Evolutionary conservation across 495 filamentous ascomycete genomes (phyloP), one percentile per base, ranked within the genome.

Genomic region (Xylaria scruposa): DNA sequence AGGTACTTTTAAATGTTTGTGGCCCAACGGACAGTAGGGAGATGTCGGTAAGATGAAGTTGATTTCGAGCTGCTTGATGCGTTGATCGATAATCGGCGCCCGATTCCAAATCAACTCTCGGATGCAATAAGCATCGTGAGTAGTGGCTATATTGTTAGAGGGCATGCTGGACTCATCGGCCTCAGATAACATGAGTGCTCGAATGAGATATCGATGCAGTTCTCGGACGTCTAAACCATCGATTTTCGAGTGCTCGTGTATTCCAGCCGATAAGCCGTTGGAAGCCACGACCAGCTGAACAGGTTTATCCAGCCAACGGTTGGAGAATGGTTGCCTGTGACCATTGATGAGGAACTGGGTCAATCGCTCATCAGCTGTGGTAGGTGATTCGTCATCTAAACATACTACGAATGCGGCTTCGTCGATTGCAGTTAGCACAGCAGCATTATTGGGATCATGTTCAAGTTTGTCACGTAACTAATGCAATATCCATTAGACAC

Each of bases 231-330:
- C 61, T 8, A 64, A 4, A 0, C 71, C 81, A 63, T 84, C 82
- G 7, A 83, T 33, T 40, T 74, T 74, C 0, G 74, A 65, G 51
- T 84, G 81, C 44, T 84, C 82, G 33, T 74, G 68, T 9, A 80
- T 49, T 4, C 71, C 54, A 10, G 72, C 82, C 0, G 81, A 83
- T 0, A 66, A 64, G 1, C 82, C 82, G 63, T 85, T 85, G 0
- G 62, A 67, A 54, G 72, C 73, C 29, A 85, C 73, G 29, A 78
- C 67, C 44, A 83, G 80, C 68, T 82, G 73, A 3, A 82, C 51
- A 9, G 71, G 56, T 67, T 85, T 85, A 70, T 85, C 83, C 19
- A 75, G 59, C 83, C 82, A 85, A 31, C 82, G 74, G 60, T 83
- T 83, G 13, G 72, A 17, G 2, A 67, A 53, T 0, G 64, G 64